Evolutionary conservation across 345 rosid species (phyloP).

Genomic region (Chamaenerion angustifolium): DNA sequence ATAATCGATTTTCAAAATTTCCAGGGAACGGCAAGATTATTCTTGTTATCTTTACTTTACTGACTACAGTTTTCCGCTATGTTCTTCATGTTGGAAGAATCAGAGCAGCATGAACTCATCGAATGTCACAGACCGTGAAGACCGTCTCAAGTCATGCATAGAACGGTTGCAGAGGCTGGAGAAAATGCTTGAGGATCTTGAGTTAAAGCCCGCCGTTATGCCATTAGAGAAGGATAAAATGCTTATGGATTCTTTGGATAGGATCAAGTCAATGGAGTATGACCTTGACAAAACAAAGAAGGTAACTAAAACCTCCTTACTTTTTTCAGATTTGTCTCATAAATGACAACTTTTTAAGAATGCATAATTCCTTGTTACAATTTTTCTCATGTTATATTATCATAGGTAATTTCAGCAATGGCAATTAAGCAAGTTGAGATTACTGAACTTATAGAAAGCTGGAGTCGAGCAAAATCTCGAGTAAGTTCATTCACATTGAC

Average conservation of each 20-base stretch:
- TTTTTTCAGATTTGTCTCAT: too few species aligned
- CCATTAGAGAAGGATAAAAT: constrained; percentile 64
- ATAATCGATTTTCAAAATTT: too few species aligned
- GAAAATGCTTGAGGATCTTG: constrained; percentile 36
- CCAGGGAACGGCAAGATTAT: too few species aligned
- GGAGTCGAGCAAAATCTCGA: constrained; percentile 34
- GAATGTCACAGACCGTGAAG: too few species aligned
- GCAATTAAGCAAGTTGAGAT: constrained; percentile 62
- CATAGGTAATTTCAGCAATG: too few species aligned
- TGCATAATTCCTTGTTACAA: too few species aligned
- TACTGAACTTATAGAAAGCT: constrained; percentile 34
- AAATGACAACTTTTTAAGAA: too few species aligned
- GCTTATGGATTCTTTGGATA: constrained; percentile 53
- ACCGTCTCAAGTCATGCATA: constrained; percentile 31
- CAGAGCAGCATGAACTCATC: too few species aligned
- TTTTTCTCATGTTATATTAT: too few species aligned
- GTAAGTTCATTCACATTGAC: constrained; percentile 11
- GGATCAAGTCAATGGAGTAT: constrained; percentile 64
- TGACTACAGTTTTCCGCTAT: too few species aligned
- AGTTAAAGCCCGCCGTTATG: constrained; percentile 43
- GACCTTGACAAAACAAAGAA: constrained; percentile 75
- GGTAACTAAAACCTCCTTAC: constrained; percentile 18
- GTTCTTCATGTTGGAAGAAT: too few species aligned
- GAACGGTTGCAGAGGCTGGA: constrained; percentile 61
- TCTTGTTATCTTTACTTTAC: too few species aligned